Percentiles rank a stretch among this genome's conserved stretches.
These are phyloP conservation scores for Bidens hawaiensis DNA, from an alignment of 140 eudicot genomes.

Conservation along the genomic window DNA sequence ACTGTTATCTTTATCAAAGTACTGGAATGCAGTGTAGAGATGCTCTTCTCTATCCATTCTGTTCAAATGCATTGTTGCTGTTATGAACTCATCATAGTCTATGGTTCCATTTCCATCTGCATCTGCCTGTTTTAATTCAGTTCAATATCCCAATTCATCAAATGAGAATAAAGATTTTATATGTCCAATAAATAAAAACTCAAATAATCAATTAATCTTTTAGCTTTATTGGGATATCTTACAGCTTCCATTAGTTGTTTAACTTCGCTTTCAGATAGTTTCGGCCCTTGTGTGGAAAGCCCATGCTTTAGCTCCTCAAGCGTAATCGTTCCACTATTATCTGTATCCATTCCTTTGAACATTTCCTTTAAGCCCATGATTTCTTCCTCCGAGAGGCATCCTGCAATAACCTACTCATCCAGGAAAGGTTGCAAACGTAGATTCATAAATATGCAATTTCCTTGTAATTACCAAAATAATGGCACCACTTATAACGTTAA, in stretches of 20 bases:
- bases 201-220: background rate
- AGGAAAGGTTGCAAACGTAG: background rate
- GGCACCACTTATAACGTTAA: too few species aligned
- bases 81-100: conserved; percentile 94
- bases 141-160: background rate
- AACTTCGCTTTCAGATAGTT: conserved; percentile 74
- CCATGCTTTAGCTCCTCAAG: conserved; percentile 93
- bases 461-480: too few species aligned
- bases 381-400: conserved; percentile 97
- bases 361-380: conserved; percentile 92
- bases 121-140: conserved; percentile 60
- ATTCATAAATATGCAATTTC: background rate
- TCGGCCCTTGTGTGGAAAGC: conserved; percentile 79
- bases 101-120: conserved; percentile 98
- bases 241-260: conserved; percentile 95
- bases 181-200: background rate
- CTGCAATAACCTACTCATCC: conserved; percentile 80
- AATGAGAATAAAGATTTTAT: conserved; percentile 4
- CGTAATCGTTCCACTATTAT: conserved; percentile 88
- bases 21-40: conserved; percentile 95
- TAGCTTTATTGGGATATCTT: conserved; percentile 23
- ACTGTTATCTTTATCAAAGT: conserved; percentile 90
- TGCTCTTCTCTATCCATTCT: conserved; percentile 98
- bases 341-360: conserved; percentile 94
- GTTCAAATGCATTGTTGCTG: conserved; percentile 98